Evolutionary conservation across 2,329 filamentous ascomycete species (phyloP).

Genomic region (Claviceps humidiphila): DNA sequence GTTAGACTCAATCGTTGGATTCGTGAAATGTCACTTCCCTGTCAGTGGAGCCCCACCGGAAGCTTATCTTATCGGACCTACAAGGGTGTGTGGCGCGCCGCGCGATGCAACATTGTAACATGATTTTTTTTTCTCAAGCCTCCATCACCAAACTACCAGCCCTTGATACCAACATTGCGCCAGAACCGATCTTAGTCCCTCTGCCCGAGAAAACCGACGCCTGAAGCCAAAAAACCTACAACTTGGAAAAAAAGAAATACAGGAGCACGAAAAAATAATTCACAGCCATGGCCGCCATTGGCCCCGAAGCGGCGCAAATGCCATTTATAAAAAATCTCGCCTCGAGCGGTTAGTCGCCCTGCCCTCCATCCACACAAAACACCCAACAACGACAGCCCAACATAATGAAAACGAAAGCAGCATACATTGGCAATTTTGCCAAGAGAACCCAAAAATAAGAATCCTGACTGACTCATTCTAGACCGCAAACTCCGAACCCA

Average conservation of each 20-base stretch:
- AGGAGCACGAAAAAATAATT: no score
- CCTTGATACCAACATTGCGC: not conserved
- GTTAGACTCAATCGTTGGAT: no score
- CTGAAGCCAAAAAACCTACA: not conserved
- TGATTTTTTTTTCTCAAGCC: not conserved
- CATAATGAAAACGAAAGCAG: not conserved
- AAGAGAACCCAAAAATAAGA: not conserved
- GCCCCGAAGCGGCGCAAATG: conserved; percentile 31
- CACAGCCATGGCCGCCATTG: not conserved
- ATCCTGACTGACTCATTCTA: conserved; percentile 20
- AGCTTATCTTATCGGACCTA: not conserved
- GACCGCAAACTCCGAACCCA: conserved; percentile 67
- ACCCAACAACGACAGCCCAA: not conserved
- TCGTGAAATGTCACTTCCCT: no score
- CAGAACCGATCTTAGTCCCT: not conserved
- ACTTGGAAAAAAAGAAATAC: not conserved
- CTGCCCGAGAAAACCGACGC: not conserved
- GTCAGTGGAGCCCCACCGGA: no score
- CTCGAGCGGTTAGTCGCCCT: conserved; percentile 55
- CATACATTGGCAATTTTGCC: no score
- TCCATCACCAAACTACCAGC: not conserved
- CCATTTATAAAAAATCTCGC: conserved; percentile 76
- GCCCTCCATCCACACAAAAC: not conserved
- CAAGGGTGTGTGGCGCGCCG: not conserved
- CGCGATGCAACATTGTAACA: no score